Conservation (phyloP, 345 rosid species). For the Iberis pinnata region DNA sequence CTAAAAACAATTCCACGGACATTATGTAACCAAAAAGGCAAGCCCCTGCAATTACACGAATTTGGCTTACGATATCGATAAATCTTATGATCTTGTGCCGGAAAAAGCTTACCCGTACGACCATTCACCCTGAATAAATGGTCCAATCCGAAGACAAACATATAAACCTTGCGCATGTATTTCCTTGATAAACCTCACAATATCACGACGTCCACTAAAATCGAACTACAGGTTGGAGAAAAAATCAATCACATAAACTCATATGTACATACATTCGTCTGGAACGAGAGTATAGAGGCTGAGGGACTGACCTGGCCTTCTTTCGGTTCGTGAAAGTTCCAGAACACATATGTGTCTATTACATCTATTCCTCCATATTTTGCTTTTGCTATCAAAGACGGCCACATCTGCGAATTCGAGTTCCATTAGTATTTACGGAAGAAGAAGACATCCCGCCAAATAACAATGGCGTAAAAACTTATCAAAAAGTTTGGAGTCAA, state of each 20-base stretch:
- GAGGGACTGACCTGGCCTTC: slow-evolving; percentile 52
- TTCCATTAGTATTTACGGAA: slow-evolving; percentile 14
- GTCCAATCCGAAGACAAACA: slow-evolving; percentile 76
- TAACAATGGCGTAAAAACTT: background rate
- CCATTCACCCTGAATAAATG: slow-evolving; percentile 77
- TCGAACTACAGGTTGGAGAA: slow-evolving; percentile 43
- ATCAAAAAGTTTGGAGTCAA: background rate
- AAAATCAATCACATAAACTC: background rate
- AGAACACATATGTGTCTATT: slow-evolving; percentile 80
- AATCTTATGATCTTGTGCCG: background rate
- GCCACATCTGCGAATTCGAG: slow-evolving; percentile 67
- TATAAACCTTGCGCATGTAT: slow-evolving; percentile 59
- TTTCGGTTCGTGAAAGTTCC: slow-evolving; percentile 81
- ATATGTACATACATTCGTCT: background rate
- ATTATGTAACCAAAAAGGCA: slow-evolving; percentile 78
- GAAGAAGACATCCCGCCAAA: slow-evolving; percentile 22
- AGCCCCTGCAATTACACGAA: slow-evolving; percentile 42
- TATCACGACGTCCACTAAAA: slow-evolving; percentile 61
- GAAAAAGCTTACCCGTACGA: slow-evolving; percentile 48
- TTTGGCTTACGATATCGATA: background rate
- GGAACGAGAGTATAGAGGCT: background rate
- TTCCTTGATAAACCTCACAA: slow-evolving; percentile 58
- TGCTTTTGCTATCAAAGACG: slow-evolving; percentile 62
- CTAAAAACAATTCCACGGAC: slow-evolving; percentile 63
- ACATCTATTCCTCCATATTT: slow-evolving; percentile 84